A percentile compares a stretch with the other conserved stretches of the same genome.
Conservation (phyloP, 75 land plant species). For the Selaginella tamariscina region DNA sequence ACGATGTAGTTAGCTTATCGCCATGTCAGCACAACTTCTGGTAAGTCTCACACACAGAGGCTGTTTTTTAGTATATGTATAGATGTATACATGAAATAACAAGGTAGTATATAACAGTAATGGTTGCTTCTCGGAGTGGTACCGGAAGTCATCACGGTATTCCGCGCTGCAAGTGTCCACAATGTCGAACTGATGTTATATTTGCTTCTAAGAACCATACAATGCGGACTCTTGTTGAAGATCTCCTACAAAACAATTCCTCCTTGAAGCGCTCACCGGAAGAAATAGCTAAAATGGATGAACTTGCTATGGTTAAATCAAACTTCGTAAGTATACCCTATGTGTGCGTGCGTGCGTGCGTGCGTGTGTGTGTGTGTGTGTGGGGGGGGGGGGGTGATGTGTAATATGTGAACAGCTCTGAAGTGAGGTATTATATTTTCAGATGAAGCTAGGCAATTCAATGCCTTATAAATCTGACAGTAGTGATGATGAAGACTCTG, state of each 20-base stretch:
- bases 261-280: conserved; percentile 1
- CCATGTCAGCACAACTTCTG: conserved; percentile 17
- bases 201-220: conserved; percentile 13
- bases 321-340: conserved; percentile 5
- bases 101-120: too few relatives aligned
- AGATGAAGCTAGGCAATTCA: background rate
- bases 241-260: background rate
- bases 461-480: background rate
- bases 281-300: background rate
- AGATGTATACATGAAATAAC: too few relatives aligned
- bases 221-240: conserved; percentile 1
- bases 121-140: conserved; percentile 17
- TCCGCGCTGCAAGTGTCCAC: conserved; percentile 15
- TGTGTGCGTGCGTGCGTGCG: too few relatives aligned
- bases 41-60: background rate
- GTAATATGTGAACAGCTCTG: too few relatives aligned
- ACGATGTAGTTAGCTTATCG: conserved; percentile 17
- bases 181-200: conserved; percentile 11
- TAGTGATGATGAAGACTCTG: background rate
- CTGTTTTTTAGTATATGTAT: background rate
- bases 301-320: background rate
- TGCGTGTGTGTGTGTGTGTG: too few relatives aligned
- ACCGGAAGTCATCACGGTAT: background rate
- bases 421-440: too few relatives aligned
- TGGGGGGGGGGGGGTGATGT: too few relatives aligned